Base-by-base conservation (phyloP, 768 basidiomycete species). In the Termitomyces sp. region DNA sequence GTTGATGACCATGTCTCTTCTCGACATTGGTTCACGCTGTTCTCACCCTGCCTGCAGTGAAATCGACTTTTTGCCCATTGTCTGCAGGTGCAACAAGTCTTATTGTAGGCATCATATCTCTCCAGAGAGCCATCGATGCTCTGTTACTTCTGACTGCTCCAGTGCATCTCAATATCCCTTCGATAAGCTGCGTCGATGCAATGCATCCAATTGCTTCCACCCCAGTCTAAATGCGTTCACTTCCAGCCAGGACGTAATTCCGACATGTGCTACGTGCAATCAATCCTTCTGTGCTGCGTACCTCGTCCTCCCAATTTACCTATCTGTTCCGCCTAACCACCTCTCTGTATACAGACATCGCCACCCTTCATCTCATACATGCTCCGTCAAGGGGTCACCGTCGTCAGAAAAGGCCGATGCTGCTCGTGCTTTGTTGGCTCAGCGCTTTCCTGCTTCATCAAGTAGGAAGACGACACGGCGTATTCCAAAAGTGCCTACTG, bases 41-140 rank as follows among this genome's bases (percentile, higher is more conserved):
- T 71, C 84, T n/a, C 58, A 80, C 47, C 48, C 73, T 9, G 69
- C 76, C 15, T 93, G 90, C 74, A 75, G 78, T 51, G 60, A 74
- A 35, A 71, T 85, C 60, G 90, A 92, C 70, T 87, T 92, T 58
- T 77, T 93, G 0, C 91, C 91, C n/a, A 83, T 89, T 56, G 68
- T 70, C 48, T 93, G 91, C 64, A 62, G 63, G 28, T 93, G 91
- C 70, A 64, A 73, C 44, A 66, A 65, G 35, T 67, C 74, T 55
- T 91, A 82, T 68, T 93, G 90, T 71, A 74, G 73, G 11, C 67
- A 78, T 37, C 90, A 93, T 65, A 76, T 83, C 54, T 62, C 71
- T 14, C 78, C 81, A 8, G 81, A 84, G 37, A 63, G 66, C n/a
- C 90, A 93, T 64, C 57, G 69, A 19, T 93, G 90, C 65, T 54